A percentile compares a stretch with the other conserved stretches of the same genome.
These are phyloP conservation scores for Schizophyllum commune DNA, from an alignment of 1,284 basidiomycete species.

Conservation along the genomic window DNA sequence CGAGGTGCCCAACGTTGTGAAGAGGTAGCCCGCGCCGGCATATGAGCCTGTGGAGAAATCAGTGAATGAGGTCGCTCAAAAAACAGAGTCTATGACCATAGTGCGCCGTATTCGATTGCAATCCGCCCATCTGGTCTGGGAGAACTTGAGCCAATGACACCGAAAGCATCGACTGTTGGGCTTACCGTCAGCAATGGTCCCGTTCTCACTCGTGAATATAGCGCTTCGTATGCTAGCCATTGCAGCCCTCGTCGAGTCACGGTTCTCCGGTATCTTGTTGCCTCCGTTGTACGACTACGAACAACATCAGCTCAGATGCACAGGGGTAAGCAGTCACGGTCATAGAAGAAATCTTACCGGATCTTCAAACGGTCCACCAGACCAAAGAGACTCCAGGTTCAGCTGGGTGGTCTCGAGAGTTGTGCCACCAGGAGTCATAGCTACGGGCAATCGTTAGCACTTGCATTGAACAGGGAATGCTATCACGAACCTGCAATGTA, in stretches of 20 bases:
- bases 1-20: slow-evolving; percentile 39
- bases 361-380: slow-evolving; percentile 64
- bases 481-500: slow-evolving; percentile 50
- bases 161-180: too few species aligned
- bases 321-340: slow-evolving; percentile 1
- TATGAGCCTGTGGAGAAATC: slow-evolving; percentile 48
- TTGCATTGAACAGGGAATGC: background rate
- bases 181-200: background rate
- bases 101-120: too few species aligned
- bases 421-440: slow-evolving; percentile 59
- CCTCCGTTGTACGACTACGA: slow-evolving; percentile 64
- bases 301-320: slow-evolving; percentile 2
- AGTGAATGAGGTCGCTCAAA: too few species aligned
- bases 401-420: slow-evolving; percentile 52
- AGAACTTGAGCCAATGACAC: too few species aligned
- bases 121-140: too few species aligned
- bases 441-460: slow-evolving; percentile 23
- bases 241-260: slow-evolving; percentile 32
- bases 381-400: slow-evolving; percentile 71
- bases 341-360: slow-evolving; percentile 26
- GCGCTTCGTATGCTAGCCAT: slow-evolving; percentile 47
- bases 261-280: slow-evolving; percentile 46
- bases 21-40: slow-evolving; percentile 54
- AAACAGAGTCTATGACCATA: background rate
- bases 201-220: slow-evolving; percentile 35